These are phyloP conservation scores for Xylariaceae sp. DNA, from an alignment of 2,329 filamentous ascomycete genomes.

Conservation along the genomic window DNA sequence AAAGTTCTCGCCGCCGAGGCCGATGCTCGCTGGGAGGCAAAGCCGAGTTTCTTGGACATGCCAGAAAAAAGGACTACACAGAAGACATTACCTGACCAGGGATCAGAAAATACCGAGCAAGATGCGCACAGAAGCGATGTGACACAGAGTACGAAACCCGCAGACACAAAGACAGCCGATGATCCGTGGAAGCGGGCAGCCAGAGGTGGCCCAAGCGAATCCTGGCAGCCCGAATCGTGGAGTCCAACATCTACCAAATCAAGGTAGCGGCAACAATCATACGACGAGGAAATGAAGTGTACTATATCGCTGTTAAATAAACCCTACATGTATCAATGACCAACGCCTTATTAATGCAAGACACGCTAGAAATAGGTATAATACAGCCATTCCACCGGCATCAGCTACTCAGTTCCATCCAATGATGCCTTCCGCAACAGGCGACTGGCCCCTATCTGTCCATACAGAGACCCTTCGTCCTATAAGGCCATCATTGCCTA, in stretches of 20 bases:
- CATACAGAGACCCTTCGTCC: constrained; percentile 44
- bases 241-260: constrained; percentile 37
- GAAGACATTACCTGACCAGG: neutral
- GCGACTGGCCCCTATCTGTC: constrained; percentile 19
- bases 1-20: constrained; percentile 56
- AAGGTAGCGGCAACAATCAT: no score
- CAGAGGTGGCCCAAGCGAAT: constrained; percentile 55
- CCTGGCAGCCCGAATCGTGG: constrained; percentile 67
- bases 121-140: constrained; percentile 9
- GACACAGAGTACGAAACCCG: constrained; percentile 11
- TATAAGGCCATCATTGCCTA: constrained; percentile 45
- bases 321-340: no score
- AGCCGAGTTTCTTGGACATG: constrained; percentile 38
- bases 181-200: constrained; percentile 58
- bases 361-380: no score
- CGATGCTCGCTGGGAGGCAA: constrained; percentile 61
- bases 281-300: no score
- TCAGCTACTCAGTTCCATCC: constrained; percentile 38
- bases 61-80: constrained; percentile 28
- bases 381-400: no score
- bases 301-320: no score
- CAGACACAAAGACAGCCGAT: constrained; percentile 19
- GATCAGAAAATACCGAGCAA: constrained; percentile 1
- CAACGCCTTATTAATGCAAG: no score
- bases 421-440: constrained; percentile 47